phyloP scores from a whole-genome alignment of 2,329 filamentous ascomycete species.

The Colletotrichum spaethianum region DNA sequence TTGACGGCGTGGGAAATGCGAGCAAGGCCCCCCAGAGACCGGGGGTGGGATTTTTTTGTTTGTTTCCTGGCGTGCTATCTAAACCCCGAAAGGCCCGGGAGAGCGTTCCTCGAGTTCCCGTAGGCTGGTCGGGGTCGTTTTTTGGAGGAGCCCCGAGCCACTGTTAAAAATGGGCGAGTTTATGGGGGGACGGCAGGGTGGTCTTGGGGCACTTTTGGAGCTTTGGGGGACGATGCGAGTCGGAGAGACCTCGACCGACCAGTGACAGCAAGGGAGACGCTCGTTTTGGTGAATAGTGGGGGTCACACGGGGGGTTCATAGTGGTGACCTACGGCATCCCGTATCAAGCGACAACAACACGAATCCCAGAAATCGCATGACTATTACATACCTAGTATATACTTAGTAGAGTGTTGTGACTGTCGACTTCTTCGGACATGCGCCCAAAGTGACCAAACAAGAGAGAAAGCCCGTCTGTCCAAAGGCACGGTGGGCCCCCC shows the following conservation, averaged over 20 bases:
- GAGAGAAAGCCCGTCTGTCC: slow-evolving; percentile 1
- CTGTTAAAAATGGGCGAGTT: slow-evolving; percentile 9
- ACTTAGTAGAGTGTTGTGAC: no score
- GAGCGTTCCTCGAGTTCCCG: neutral
- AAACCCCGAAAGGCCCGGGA: neutral
- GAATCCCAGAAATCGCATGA: slow-evolving; percentile 11
- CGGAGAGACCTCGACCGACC: neutral
- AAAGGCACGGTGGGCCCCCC: slow-evolving; percentile 6
- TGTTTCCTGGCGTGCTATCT: neutral
- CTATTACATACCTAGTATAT: neutral
- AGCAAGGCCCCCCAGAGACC: neutral
- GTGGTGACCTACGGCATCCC: neutral
- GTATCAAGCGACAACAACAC: neutral
- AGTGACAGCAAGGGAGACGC: slow-evolving; percentile 3
- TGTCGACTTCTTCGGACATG: slow-evolving; percentile 5
- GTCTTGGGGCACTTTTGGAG: no score
- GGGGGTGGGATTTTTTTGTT: neutral
- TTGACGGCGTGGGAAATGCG: neutral
- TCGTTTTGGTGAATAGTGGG: slow-evolving; percentile 22
- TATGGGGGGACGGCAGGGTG: no score
- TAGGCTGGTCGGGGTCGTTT: neutral
- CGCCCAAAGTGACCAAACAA: slow-evolving; percentile 14
- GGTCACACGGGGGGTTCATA: slow-evolving; percentile 1
- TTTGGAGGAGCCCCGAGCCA: slow-evolving; percentile 6
- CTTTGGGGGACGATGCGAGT: neutral